These are phyloP conservation scores for Aspergillus pseudoglaucus DNA, from an alignment of 2,329 filamentous ascomycete species.

Conservation along the genomic window DNA sequence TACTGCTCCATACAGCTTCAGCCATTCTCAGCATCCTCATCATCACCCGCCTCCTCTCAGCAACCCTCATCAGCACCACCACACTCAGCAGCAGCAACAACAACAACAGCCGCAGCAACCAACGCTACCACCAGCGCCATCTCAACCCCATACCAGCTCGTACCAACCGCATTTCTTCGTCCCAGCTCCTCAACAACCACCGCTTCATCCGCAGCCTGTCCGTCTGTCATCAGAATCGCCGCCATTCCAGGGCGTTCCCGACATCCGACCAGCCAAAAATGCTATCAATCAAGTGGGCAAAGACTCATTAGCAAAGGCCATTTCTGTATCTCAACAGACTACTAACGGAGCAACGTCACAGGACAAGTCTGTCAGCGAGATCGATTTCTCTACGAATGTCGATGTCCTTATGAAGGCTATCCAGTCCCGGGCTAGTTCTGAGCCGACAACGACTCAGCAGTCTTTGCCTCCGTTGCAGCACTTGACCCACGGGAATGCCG, in stretches of 20 bases:
- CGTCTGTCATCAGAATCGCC: constrained; percentile 25
- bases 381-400: constrained; percentile 71
- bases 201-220: constrained; percentile 19
- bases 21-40: constrained; percentile 22
- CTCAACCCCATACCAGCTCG: constrained; percentile 7
- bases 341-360: constrained; percentile 6
- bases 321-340: constrained; percentile 1
- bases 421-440: constrained; percentile 53
- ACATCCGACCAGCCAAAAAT: constrained; percentile 34
- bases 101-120: neutral
- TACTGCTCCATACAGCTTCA: constrained; percentile 24
- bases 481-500: constrained; percentile 19
- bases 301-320: constrained; percentile 11
- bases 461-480: constrained; percentile 32
- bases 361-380: constrained; percentile 43
- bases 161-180: constrained; percentile 31
- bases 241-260: constrained; percentile 29
- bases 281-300: constrained; percentile 24
- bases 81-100: neutral
- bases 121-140: constrained; percentile 2
- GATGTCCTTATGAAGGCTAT: constrained; percentile 86
- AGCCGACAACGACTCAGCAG: constrained; percentile 19
- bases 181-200: constrained; percentile 17
- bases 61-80: neutral
- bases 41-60: constrained; percentile 9